These are phyloP conservation scores for Phtheirospermum japonicum DNA, from an alignment of 257 asterid genomes.

Conservation along the genomic window DNA sequence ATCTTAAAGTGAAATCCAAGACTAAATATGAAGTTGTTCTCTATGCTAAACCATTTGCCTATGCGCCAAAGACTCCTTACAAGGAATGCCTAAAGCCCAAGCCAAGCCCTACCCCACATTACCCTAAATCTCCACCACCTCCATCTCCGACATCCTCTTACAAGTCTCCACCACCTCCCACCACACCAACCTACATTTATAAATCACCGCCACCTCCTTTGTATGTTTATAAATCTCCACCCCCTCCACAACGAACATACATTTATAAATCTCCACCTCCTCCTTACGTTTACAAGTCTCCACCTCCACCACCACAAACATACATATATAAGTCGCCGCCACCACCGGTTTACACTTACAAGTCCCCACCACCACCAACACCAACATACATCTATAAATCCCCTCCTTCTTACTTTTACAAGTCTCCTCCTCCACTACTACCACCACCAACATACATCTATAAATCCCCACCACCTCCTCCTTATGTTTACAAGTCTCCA, in stretches of 20 bases:
- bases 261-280: too few relatives aligned
- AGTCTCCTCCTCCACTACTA: conserved; percentile 37
- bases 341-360: too few relatives aligned
- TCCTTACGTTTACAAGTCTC: too few relatives aligned
- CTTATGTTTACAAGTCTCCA: conserved; percentile 20
- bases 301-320: too few relatives aligned
- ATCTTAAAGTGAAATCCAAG: conserved; percentile 59
- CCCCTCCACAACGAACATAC: too few relatives aligned
- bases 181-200: too few relatives aligned
- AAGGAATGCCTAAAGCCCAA: conserved; percentile 45
- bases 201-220: too few relatives aligned
- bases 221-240: conserved; percentile 22
- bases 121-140: conserved; percentile 60
- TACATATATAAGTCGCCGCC: too few relatives aligned
- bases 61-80: conserved; percentile 59
- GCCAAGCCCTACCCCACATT: conserved; percentile 53
- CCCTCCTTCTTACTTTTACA: conserved; percentile 18
- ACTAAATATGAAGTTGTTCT: conserved; percentile 56
- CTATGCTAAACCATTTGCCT: conserved; percentile 67
- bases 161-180: conserved; percentile 44
- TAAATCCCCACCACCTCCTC: conserved; percentile 35
- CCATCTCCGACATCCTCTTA: conserved; percentile 30
- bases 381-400: too few relatives aligned
- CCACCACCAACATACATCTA: background rate
- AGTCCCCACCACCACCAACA: too few relatives aligned